phyloP scores from a whole-genome alignment of 495 filamentous ascomycete species.

The Barbatosphaeria neglecta region DNA sequence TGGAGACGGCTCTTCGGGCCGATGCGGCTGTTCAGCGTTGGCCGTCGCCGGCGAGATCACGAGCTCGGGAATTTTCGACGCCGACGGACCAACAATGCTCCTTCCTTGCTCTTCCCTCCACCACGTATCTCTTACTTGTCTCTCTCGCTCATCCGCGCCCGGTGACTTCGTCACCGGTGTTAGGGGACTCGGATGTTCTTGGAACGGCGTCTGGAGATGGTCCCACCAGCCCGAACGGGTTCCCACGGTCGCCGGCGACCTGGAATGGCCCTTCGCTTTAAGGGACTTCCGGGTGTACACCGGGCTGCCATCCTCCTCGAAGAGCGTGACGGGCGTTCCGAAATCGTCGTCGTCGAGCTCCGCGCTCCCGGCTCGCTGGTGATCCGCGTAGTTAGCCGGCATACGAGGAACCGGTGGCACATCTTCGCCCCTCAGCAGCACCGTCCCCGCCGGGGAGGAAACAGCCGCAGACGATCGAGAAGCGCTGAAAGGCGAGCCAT shows the following conservation, averaged over 20 bases:
- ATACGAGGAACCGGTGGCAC: constrained; percentile 55
- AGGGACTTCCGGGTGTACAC: constrained; percentile 17
- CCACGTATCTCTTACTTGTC: constrained; percentile 18
- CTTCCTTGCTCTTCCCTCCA: constrained; percentile 21
- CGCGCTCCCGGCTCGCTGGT: constrained; percentile 11
- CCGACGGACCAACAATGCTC: constrained; percentile 10
- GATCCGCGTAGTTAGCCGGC: constrained; percentile 29
- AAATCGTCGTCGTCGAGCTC: constrained; percentile 20
- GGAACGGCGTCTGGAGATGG: constrained; percentile 66
- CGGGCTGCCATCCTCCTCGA: constrained; percentile 36
- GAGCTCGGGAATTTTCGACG: constrained; percentile 7
- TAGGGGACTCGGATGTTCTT: constrained; percentile 25
- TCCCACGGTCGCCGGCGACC: constrained; percentile 29
- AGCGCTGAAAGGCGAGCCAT: constrained; percentile 14
- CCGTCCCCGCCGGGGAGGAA: constrained; percentile 50
- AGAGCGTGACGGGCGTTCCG: constrained; percentile 30
- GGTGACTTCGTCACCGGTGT: constrained; percentile 11
- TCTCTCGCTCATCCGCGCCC: neutral
- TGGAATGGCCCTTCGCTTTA: constrained; percentile 12
- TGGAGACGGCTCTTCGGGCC: constrained; percentile 6
- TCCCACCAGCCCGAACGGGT: constrained; percentile 83
- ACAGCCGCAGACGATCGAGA: constrained; percentile 46
- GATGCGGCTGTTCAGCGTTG: neutral
- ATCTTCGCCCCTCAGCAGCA: constrained; percentile 14
- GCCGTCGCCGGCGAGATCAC: constrained; percentile 4